phyloP scores from a whole-genome alignment of 2,329 filamentous ascomycete species.

The Ophiosphaerella korrae region DNA sequence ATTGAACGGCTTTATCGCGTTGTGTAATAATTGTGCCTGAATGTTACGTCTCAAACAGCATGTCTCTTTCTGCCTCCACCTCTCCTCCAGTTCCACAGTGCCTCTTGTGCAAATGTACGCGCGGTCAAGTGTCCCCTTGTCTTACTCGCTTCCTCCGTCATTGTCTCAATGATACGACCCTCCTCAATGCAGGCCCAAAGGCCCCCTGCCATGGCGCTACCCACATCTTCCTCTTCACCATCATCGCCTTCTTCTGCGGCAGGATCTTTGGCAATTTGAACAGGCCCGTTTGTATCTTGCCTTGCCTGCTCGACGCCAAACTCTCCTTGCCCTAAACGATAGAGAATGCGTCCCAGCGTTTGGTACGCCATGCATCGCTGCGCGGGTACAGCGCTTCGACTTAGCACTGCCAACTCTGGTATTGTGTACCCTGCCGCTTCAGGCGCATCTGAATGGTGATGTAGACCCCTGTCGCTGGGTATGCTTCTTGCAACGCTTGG shows the following conservation, averaged over 20 bases:
- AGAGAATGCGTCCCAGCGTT: slow-evolving; percentile 83
- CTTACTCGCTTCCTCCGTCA: slow-evolving; percentile 74
- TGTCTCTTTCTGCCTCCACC: slow-evolving; percentile 67
- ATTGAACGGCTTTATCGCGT: no score
- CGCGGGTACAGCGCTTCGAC: slow-evolving; percentile 79
- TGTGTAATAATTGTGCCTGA: no score
- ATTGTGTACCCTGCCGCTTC: slow-evolving; percentile 95
- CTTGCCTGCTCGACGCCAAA: slow-evolving; percentile 60
- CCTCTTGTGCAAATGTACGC: slow-evolving; percentile 83
- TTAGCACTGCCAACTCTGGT: slow-evolving; percentile 78
- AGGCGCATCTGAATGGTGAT: slow-evolving; percentile 91
- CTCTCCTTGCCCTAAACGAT: slow-evolving; percentile 76
- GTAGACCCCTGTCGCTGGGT: slow-evolving; percentile 78
- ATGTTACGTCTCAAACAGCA: slow-evolving; percentile 44
- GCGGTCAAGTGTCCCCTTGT: slow-evolving; percentile 77
- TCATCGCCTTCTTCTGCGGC: slow-evolving; percentile 40
- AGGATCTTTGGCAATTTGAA: slow-evolving; percentile 47
- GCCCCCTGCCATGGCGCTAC: slow-evolving; percentile 65
- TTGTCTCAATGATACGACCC: slow-evolving; percentile 74
- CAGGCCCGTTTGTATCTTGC: slow-evolving; percentile 54
- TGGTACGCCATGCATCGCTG: slow-evolving; percentile 93
- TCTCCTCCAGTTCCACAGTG: slow-evolving; percentile 84
- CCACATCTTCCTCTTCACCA: slow-evolving; percentile 34
- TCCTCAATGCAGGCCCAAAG: slow-evolving; percentile 83
- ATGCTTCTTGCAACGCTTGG: slow-evolving; percentile 76